phyloP scores from a whole-genome alignment of 2,329 filamentous ascomycete species.

The Neoascochyta sp. region DNA sequence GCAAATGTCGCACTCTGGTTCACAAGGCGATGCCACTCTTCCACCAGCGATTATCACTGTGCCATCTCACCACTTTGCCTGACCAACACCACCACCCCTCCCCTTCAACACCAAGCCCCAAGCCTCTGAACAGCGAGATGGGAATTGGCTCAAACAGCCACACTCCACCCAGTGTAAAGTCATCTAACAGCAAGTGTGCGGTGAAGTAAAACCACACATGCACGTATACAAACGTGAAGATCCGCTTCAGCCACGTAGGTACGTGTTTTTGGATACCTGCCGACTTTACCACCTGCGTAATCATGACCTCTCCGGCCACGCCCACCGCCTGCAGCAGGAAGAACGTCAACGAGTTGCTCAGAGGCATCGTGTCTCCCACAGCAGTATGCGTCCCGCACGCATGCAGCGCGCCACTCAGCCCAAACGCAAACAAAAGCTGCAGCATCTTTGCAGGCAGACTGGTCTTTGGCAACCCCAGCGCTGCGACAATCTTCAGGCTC shows the following conservation, averaged over 20 bases:
- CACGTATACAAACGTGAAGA: conserved; percentile 60
- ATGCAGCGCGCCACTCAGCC: conserved; percentile 66
- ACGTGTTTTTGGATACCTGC: conserved; percentile 34
- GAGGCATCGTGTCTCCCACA: conserved; percentile 50
- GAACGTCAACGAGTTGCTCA: conserved; percentile 57
- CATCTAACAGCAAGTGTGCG: conserved; percentile 64
- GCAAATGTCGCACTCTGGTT: conserved; percentile 3
- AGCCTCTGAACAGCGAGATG: conserved; percentile 62
- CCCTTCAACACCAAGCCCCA: conserved; percentile 60
- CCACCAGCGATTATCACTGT: conserved; percentile 63
- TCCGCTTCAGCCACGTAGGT: conserved; percentile 48
- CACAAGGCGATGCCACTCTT: conserved; percentile 50
- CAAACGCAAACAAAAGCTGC: conserved; percentile 56
- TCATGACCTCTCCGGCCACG: conserved; percentile 54
- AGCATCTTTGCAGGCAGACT: conserved; percentile 39
- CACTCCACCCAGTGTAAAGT: conserved; percentile 68
- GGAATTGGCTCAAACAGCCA: conserved; percentile 85
- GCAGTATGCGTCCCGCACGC: conserved; percentile 65
- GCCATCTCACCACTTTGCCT: conserved; percentile 53
- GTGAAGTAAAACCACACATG: conserved; percentile 67
- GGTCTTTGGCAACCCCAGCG: conserved; percentile 25
- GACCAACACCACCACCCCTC: conserved; percentile 68
- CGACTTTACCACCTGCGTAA: conserved; percentile 24
- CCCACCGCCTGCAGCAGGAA: conserved; percentile 69
- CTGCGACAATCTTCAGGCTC: conserved; percentile 45